Evolutionary conservation across 169 alveolate species (phyloP), one percentile per base, ranked within the genome.

Genomic region (Theileria sp.): DNA sequence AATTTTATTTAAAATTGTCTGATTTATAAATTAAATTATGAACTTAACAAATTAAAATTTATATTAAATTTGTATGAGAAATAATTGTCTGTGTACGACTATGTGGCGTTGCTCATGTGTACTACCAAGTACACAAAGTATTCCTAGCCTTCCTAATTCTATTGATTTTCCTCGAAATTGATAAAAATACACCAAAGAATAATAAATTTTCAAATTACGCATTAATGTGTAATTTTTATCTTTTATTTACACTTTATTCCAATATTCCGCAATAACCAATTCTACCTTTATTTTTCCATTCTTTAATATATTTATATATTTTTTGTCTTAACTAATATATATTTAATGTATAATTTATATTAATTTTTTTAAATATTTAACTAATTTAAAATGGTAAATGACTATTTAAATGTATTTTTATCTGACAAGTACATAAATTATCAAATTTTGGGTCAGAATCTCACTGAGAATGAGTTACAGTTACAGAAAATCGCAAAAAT

Each of bases 371-470:
- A 61, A 25, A 0, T 26, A 61, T 10, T 28, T 28, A 61, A 26
- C 8, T 25, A 10, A 28, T 61, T 28, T 61, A 13, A 28, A 26
- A 61, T 82, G 88, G 88, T 32, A 49, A 80, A 82, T 61, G 77
- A 30, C n/a, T 84, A 54, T 58, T 21, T 49, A 12, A 50, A 71
- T 25, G 86, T 71, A 12, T 77, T 69, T 56, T 86, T 84, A 10
- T 84, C 90, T n/a, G 82, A 84, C 65, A 34, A 82, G 36, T 84
- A 84, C 25, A 26, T 78, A 21, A 70, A 77, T 26, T 65, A 62
- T 38, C 64, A 56, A 26, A 36, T 54, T 25, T 54, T 67, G 23
- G 44, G 72, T 28, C 28, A 23, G 17, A 51, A 32, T 58, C 62
- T 69, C 61, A 75, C 44, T 60, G 76, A 76, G 28, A 76, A 76